Percentiles rank a stretch among this genome's conserved stretches.
Conservation (phyloP, 2,329 filamentous ascomycete genomes). For the Monilinia polystroma region DNA sequence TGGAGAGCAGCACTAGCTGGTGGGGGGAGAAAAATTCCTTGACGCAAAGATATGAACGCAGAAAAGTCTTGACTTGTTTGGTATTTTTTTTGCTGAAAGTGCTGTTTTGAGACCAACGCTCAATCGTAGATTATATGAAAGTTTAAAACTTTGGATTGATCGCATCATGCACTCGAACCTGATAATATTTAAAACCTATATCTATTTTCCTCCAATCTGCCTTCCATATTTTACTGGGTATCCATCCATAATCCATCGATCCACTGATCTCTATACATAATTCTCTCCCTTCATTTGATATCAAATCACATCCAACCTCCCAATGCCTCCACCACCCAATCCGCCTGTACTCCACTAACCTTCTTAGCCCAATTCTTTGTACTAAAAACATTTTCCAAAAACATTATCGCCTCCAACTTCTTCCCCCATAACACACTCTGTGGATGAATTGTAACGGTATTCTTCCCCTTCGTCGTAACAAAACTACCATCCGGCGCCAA, state of each 20-base stretch:
- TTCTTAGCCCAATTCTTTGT: conserved; percentile 66
- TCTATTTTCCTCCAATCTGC: neutral
- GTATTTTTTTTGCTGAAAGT: too few relatives aligned
- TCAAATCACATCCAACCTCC: conserved; percentile 20
- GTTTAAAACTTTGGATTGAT: too few relatives aligned
- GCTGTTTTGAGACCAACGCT: too few relatives aligned
- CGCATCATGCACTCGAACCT: too few relatives aligned
- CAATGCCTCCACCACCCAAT: conserved; percentile 51
- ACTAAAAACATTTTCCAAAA: conserved; percentile 65
- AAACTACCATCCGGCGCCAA: conserved; percentile 61
- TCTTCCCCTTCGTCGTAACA: conserved; percentile 58
- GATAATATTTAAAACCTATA: too few relatives aligned
- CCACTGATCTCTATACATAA: neutral
- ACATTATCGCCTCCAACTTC: conserved; percentile 67
- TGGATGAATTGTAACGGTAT: conserved; percentile 61
- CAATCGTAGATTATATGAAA: too few relatives aligned
- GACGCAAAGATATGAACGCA: too few relatives aligned
- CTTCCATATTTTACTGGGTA: neutral
- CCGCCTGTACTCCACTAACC: conserved; percentile 59
- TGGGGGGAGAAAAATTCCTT: too few relatives aligned
- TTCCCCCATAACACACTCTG: conserved; percentile 61
- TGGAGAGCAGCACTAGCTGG: too few relatives aligned
- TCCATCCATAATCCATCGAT: neutral
- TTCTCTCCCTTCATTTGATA: neutral
- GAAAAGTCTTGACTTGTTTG: too few relatives aligned